A percentile compares a stretch with the other conserved stretches of the same genome.
Evolutionary conservation across 148 eudicot species (phyloP).

Genomic region (Beta vulgaris): DNA sequence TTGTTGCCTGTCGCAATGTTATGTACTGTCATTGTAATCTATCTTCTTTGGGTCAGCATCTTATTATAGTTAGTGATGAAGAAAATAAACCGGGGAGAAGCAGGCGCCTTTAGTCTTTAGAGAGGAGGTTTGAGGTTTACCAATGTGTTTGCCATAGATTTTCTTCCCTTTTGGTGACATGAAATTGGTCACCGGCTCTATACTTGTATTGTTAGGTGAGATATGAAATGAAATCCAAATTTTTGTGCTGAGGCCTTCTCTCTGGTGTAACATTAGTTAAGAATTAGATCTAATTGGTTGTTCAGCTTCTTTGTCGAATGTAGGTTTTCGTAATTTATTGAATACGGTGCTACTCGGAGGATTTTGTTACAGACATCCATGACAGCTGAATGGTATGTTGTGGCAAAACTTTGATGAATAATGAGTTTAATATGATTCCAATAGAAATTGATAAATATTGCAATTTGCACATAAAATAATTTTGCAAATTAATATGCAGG

Average conservation of each 20-base stretch:
- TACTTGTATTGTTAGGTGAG: conserved; percentile 6
- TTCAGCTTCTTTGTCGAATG: background rate
- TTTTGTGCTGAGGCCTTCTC: background rate
- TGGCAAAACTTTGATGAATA: too few relatives aligned
- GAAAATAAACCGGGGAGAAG: conserved; percentile 1
- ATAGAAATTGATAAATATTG: too few relatives aligned
- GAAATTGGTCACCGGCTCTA: background rate
- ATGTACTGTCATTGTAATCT: background rate
- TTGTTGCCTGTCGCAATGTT: background rate
- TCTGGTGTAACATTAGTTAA: background rate
- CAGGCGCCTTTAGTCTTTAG: background rate
- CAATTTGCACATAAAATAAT: too few relatives aligned
- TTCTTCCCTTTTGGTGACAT: background rate
- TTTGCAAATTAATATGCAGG: too few relatives aligned
- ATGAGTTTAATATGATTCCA: too few relatives aligned
- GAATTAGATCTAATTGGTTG: background rate
- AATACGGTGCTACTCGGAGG: too few relatives aligned
- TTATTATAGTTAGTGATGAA: background rate
- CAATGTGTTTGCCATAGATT: too few relatives aligned
- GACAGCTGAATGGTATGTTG: too few relatives aligned
- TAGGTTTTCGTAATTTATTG: too few relatives aligned
- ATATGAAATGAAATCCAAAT: background rate
- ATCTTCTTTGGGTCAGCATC: background rate
- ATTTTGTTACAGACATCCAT: too few relatives aligned
- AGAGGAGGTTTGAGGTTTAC: background rate